Conservation (phyloP, 768 basidiomycete genomes). For the Butyriboletus loyo region DNA sequence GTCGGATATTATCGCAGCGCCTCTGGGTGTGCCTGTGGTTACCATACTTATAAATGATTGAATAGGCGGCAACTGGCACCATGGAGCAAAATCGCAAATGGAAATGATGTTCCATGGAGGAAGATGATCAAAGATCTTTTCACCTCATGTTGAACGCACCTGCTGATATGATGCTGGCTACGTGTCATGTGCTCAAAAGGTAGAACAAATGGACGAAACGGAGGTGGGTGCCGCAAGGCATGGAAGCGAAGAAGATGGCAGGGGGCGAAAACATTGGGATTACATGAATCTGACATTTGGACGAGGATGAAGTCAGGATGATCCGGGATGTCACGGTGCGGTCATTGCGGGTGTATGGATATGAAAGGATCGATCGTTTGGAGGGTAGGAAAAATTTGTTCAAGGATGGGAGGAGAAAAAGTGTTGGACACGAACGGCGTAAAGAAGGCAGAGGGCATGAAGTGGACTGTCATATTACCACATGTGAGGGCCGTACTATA, state of each 20-base stretch:
- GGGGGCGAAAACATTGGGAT: slow-evolving; percentile 16
- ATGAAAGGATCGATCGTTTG: slow-evolving; percentile 26
- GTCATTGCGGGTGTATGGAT: slow-evolving; percentile 32
- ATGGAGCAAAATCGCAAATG: slow-evolving; percentile 20
- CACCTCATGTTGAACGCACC: slow-evolving; percentile 34
- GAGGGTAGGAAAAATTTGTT: slow-evolving; percentile 23
- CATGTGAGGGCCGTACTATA: slow-evolving; percentile 18
- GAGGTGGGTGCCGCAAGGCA: slow-evolving; percentile 21
- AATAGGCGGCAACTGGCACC: slow-evolving; percentile 28
- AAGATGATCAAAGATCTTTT: slow-evolving; percentile 27
- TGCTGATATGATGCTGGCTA: slow-evolving; percentile 26
- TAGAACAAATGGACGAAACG: slow-evolving; percentile 19
- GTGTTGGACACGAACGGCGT: neutral
- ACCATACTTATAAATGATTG: slow-evolving; percentile 25
- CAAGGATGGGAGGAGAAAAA: slow-evolving; percentile 5
- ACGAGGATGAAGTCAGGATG: slow-evolving; percentile 22
- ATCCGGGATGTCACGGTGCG: slow-evolving; percentile 30
- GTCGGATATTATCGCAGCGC: slow-evolving; percentile 33
- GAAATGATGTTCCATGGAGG: slow-evolving; percentile 22
- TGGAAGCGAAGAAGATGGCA: slow-evolving; percentile 24
- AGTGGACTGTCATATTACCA: slow-evolving; percentile 6
- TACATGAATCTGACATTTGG: slow-evolving; percentile 11
- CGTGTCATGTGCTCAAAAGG: slow-evolving; percentile 28
- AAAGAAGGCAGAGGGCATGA: slow-evolving; percentile 15
- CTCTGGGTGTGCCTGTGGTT: slow-evolving; percentile 25